Conservation (phyloP, 768 basidiomycete species). For the Cystobasidiopsis lactophilus region DNA sequence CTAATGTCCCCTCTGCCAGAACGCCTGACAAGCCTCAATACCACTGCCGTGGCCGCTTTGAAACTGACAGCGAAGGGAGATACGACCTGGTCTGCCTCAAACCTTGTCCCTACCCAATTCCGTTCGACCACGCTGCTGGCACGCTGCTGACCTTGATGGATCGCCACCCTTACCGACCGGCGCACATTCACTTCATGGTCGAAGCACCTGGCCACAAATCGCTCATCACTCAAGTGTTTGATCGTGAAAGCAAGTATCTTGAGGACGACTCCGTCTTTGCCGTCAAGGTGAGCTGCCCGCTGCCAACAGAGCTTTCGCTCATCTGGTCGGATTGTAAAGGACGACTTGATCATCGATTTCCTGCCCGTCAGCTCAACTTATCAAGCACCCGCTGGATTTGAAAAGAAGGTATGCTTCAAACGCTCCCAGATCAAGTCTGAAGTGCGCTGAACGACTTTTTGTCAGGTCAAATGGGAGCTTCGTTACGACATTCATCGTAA, state of each 20-base stretch:
- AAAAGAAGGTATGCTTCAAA: too few species aligned
- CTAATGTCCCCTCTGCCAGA: slow-evolving; percentile 18
- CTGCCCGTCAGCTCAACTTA: too few species aligned
- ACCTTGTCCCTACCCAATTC: slow-evolving; percentile 19
- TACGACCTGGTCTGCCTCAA: slow-evolving; percentile 16
- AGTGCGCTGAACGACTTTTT: too few species aligned
- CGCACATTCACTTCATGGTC: slow-evolving; percentile 15
- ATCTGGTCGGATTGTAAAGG: too few species aligned
- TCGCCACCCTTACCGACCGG: slow-evolving; percentile 13
- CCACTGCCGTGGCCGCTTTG: slow-evolving; percentile 20
- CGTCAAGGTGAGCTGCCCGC: too few species aligned
- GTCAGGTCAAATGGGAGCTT: too few species aligned
- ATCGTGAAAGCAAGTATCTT: slow-evolving; percentile 16
- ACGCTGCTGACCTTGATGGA: slow-evolving; percentile 18
- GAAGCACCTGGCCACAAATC: slow-evolving; percentile 14
- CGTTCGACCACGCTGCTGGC: slow-evolving; percentile 14
- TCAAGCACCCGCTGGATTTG: too few species aligned
- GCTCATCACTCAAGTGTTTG: slow-evolving; percentile 20
- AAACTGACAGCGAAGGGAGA: slow-evolving; percentile 17
- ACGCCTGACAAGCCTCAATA: slow-evolving; percentile 18
- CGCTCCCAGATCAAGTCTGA: too few species aligned
- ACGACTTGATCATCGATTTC: too few species aligned
- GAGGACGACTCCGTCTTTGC: slow-evolving; percentile 20
- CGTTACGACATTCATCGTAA: too few species aligned
- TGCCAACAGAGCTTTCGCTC: too few species aligned